phyloP scores from a whole-genome alignment of 106 monocot genomes.

The Phalaenopsis aphrodite region DNA sequence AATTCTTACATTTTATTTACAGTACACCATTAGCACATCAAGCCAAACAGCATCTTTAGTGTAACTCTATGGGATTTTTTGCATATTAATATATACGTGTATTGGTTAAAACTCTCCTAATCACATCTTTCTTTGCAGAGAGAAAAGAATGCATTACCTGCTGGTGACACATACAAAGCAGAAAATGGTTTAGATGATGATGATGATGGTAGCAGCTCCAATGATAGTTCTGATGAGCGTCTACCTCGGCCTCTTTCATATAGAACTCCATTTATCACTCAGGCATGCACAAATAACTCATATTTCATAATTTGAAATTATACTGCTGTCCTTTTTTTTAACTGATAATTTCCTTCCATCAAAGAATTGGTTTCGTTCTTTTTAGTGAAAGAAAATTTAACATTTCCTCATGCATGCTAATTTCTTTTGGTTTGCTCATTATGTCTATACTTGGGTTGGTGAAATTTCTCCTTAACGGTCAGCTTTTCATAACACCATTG shows the following conservation, averaged over 20 bases:
- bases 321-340: not conserved
- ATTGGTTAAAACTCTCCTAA: not conserved
- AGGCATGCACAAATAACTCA: slow-evolving; percentile 25
- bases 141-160: slow-evolving; percentile 30
- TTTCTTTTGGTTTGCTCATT: no score
- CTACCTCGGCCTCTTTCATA: slow-evolving; percentile 29
- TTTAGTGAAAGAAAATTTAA: not conserved
- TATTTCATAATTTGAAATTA: not conserved
- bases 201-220: slow-evolving; percentile 55
- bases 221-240: slow-evolving; percentile 51
- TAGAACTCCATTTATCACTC: slow-evolving; percentile 59
- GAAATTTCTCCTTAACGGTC: no score
- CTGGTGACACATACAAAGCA: slow-evolving; percentile 23
- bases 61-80: not conserved
- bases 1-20: no score
- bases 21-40: no score
- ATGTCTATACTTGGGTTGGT: no score
- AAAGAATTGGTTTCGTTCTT: not conserved
- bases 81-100: not conserved
- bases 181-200: slow-evolving; percentile 33
- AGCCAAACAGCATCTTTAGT: no score
- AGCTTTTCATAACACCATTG: no score
- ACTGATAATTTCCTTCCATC: not conserved
- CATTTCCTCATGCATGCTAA: no score
- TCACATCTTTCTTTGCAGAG: slow-evolving; percentile 26